Conservation (phyloP, 495 filamentous ascomycete species). For the Cercophora sp. region DNA sequence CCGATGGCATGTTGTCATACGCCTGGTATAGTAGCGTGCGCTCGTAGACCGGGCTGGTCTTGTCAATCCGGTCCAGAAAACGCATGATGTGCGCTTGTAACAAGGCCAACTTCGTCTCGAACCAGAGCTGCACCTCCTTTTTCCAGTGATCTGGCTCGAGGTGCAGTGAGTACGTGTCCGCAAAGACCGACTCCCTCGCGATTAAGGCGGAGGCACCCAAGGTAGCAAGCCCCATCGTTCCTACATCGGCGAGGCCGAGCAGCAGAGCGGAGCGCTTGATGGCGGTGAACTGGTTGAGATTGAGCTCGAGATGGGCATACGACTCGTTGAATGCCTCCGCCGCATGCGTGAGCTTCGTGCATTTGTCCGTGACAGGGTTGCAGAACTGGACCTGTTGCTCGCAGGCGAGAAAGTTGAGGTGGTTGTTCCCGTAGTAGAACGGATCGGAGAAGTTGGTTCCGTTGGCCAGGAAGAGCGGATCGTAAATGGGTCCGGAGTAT, state of each 20-base stretch:
- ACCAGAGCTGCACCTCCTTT: constrained; percentile 3
- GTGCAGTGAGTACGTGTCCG: neutral
- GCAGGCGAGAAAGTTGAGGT: constrained; percentile 9
- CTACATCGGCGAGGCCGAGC: constrained; percentile 5
- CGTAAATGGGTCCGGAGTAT: constrained; percentile 7
- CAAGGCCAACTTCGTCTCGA: constrained; percentile 7
- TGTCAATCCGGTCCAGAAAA: constrained; percentile 6
- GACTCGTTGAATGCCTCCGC: constrained; percentile 10
- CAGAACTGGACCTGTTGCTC: constrained; percentile 12
- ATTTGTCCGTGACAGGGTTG: neutral
- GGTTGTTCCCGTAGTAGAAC: constrained; percentile 6
- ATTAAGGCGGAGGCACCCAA: constrained; percentile 1
- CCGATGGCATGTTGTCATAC: neutral
- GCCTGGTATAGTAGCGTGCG: constrained; percentile 5
- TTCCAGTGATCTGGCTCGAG: constrained; percentile 6
- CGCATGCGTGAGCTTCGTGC: constrained; percentile 5
- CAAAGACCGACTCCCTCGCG: constrained; percentile 7
- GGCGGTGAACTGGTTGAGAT: neutral
- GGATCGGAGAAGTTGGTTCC: neutral
- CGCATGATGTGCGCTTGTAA: constrained; percentile 9
- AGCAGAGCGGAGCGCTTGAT: constrained; percentile 9
- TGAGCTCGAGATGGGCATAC: neutral
- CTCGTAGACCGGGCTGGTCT: constrained; percentile 2
- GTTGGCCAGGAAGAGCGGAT: constrained; percentile 11
- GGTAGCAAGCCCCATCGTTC: constrained; percentile 4